Conservation (phyloP, 768 basidiomycete genomes). For the Sarcomyxa edulis region DNA sequence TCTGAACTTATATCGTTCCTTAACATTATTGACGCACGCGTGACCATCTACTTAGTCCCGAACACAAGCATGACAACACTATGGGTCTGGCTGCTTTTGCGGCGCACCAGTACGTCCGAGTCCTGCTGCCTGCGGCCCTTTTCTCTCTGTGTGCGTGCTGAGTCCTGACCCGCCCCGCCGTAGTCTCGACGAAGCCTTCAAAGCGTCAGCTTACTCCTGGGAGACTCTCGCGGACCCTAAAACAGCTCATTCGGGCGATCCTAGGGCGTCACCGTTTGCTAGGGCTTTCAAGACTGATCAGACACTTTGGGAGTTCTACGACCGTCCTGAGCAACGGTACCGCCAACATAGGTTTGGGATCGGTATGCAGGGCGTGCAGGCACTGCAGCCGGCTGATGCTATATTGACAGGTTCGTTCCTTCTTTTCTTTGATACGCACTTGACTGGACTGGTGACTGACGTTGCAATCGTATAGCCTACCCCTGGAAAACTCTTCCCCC, state of each 20-base stretch:
- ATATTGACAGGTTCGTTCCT: slow-evolving; percentile 11
- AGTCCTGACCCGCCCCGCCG: background rate
- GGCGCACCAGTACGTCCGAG: slow-evolving; percentile 18
- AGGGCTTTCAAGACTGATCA: slow-evolving; percentile 14
- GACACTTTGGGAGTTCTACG: slow-evolving; percentile 16
- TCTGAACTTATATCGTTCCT: background rate
- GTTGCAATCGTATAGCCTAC: slow-evolving; percentile 30
- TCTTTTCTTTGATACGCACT: background rate
- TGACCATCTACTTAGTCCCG: slow-evolving; percentile 4
- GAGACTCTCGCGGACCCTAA: slow-evolving; percentile 24
- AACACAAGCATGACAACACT: slow-evolving; percentile 14
- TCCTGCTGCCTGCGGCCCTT: no score
- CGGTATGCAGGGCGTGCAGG: slow-evolving; percentile 17
- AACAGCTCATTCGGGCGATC: slow-evolving; percentile 19
- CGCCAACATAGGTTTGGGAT: slow-evolving; percentile 16
- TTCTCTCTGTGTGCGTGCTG: no score
- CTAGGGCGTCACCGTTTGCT: slow-evolving; percentile 17
- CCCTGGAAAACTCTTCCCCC: slow-evolving; percentile 36
- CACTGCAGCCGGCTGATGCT: slow-evolving; percentile 12
- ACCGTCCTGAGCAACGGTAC: slow-evolving; percentile 10
- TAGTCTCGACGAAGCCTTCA: slow-evolving; percentile 26
- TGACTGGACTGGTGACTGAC: background rate
- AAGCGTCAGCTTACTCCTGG: slow-evolving; percentile 22
- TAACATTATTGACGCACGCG: background rate
- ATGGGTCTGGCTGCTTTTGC: slow-evolving; percentile 19